Evolutionary conservation across 495 filamentous ascomycete genomes (phyloP), one percentile per base, ranked within the genome.

Genomic region (Haplographium delicatum): DNA sequence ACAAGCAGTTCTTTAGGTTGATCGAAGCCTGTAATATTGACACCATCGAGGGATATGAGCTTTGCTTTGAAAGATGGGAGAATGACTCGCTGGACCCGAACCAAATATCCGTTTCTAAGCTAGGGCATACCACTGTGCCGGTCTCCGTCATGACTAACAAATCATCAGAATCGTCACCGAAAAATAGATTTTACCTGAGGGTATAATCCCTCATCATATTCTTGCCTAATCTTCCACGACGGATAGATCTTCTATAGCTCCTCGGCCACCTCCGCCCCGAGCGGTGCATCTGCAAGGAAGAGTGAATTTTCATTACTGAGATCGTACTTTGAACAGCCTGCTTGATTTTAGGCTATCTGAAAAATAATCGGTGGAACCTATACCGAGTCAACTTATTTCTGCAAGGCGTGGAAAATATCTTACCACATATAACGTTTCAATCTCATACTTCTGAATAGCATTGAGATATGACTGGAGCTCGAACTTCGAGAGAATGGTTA

Each of bases 401-500:
- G 27, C 9, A 4, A 3, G 39, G 8, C 4, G 18, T 64, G 75
- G 61, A 58, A 86, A 13, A 31, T 27, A 31, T 31, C 47, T 52
- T 44, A 61, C 58, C 66, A 95, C 56, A 60, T 74, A 85, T 24
- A 96, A 68, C 9, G 68, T 69, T 19, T 73, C 70, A 57, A 95
- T 89, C 65, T 85, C 85, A 67, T 81, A 87, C 20, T 68, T 76
- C 57, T 91, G 79, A 34, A 95, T 85, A 2, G 82, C 72, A 34
- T 74, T 63, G 25, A 96, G 70, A 20, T 78, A 82, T 0, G 73
- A 65, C 19, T 71, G 69, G 26, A 95, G 68, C 45, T 95, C 89
- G 53, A 94, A 96, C 57, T 85, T 89, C n/a, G 90, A 89, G 33
- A 96, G 72, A n/a, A 90, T 74, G 53, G 95, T 78, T 2, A 84